Percentiles rank a stretch among this genome's conserved stretches.
Conservation (phyloP, 768 basidiomycete species). For the Rhizopogon vinicolor region DNA sequence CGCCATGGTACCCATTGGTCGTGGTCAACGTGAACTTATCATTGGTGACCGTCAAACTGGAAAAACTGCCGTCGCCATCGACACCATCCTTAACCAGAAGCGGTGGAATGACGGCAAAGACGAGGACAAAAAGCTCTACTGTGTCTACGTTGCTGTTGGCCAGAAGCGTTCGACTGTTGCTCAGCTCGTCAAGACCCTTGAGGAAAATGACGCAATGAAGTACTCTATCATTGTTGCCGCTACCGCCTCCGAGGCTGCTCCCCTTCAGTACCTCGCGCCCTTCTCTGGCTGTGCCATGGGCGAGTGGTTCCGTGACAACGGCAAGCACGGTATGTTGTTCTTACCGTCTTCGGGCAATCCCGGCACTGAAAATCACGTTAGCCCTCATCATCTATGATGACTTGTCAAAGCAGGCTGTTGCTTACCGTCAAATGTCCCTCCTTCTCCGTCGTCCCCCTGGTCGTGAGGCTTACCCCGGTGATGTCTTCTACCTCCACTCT, state of each 20-base stretch:
- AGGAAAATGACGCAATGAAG: slow-evolving; percentile 99
- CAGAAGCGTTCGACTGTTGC: slow-evolving; percentile 99
- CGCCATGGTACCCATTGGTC: slow-evolving; percentile 99
- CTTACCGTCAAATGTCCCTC: slow-evolving; percentile 99
- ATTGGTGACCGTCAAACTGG: slow-evolving; percentile 99
- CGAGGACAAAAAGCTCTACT: slow-evolving; percentile 98
- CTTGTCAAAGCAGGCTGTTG: slow-evolving; percentile 99
- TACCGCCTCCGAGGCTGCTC: slow-evolving; percentile 98
- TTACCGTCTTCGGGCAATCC: background rate
- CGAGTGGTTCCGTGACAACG: slow-evolving; percentile 99
- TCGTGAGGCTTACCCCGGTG: slow-evolving; percentile 99
- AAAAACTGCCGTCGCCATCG: slow-evolving; percentile 98
- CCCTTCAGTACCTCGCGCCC: slow-evolving; percentile 98
- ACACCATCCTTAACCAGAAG: slow-evolving; percentile 99
- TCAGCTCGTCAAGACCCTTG: slow-evolving; percentile 98
- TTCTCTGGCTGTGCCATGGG: slow-evolving; percentile 99
- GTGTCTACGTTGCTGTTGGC: slow-evolving; percentile 98
- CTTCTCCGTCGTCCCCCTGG: slow-evolving; percentile 99
- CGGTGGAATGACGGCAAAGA: slow-evolving; percentile 98
- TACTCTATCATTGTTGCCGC: slow-evolving; percentile 99
- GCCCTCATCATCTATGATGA: slow-evolving; percentile 99
- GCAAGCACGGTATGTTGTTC: slow-evolving; percentile 82
- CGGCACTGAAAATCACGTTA: slow-evolving; percentile 20
- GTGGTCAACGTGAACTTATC: slow-evolving; percentile 99
- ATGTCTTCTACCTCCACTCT: slow-evolving; percentile 99